Percentiles rank a stretch among this genome's conserved stretches.
Evolutionary conservation across 805 yeast species (phyloP).

Genomic region (Priceomyces medius): DNA sequence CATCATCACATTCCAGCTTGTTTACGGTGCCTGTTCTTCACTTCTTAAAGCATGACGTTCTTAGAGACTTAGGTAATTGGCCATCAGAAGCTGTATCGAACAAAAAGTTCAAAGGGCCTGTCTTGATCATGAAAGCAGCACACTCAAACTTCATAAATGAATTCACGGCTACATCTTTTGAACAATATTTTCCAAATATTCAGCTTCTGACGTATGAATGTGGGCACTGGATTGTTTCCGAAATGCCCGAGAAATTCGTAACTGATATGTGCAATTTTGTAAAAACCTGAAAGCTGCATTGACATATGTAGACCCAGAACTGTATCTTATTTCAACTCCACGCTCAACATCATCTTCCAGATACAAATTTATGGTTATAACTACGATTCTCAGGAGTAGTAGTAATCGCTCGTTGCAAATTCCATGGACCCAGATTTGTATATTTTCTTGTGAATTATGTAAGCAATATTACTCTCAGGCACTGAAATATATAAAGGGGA

Average conservation of each 20-base stretch:
- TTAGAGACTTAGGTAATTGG: conserved; percentile 22
- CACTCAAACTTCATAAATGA: conserved; percentile 42
- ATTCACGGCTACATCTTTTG: conserved; percentile 23
- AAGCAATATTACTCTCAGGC: conserved; percentile 1
- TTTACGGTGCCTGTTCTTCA: conserved; percentile 23
- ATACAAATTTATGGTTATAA: background rate
- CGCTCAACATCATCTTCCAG: background rate
- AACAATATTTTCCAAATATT: conserved; percentile 23
- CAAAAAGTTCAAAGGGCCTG: conserved; percentile 25
- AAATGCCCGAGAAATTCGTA: conserved; percentile 34
- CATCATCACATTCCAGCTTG: background rate
- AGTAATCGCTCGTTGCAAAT: too few species aligned
- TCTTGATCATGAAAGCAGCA: conserved; percentile 45
- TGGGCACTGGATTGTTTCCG: conserved; percentile 43
- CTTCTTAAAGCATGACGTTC: conserved; percentile 17
- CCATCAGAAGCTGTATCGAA: conserved; percentile 16
- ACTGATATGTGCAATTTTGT: conserved; percentile 10
- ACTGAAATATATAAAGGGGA: conserved; percentile 5
- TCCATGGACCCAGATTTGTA: too few species aligned
- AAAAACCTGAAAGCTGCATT: background rate
- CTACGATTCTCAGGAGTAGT: too few species aligned
- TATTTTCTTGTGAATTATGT: conserved; percentile 1
- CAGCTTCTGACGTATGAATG: conserved; percentile 20
- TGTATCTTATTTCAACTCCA: background rate
- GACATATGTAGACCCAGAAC: background rate